Conservation (phyloP, 2,329 filamentous ascomycete species). For the Aspergillus fischeri region DNA sequence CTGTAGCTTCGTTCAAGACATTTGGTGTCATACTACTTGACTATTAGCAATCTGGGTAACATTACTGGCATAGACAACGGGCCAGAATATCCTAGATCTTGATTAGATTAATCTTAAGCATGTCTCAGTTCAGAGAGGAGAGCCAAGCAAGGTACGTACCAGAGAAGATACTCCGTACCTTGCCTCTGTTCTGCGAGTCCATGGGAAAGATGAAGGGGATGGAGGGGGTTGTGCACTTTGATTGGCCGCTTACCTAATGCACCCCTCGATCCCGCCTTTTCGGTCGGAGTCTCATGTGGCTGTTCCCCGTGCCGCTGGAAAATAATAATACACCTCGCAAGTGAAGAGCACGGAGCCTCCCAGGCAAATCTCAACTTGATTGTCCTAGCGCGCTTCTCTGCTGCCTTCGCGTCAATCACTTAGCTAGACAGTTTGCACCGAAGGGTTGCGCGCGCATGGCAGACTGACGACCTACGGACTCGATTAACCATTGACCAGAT, state of each 20-base stretch:
- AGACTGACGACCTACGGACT: neutral
- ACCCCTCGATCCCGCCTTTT: slow-evolving; percentile 19
- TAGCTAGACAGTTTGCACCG: neutral
- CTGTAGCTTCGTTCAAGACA: neutral
- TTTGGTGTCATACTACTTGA: neutral
- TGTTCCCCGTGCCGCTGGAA: slow-evolving; percentile 25
- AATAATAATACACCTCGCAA: neutral
- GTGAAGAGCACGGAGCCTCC: neutral
- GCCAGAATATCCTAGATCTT: neutral
- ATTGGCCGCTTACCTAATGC: slow-evolving; percentile 26
- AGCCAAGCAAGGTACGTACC: neutral
- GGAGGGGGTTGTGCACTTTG: slow-evolving; percentile 1
- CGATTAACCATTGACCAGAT: slow-evolving; percentile 3
- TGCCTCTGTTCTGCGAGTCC: neutral
- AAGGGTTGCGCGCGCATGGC: neutral
- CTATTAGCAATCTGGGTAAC: neutral
- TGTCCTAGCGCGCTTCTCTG: neutral
- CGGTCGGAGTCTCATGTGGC: slow-evolving; percentile 25
- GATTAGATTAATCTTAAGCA: neutral
- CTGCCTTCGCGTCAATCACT: neutral
- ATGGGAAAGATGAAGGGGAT: neutral
- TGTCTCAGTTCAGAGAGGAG: neutral
- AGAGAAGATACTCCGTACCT: neutral
- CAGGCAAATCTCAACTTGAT: neutral
- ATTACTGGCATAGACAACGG: no score